Percentiles rank a stretch among this genome's conserved stretches.
These are phyloP conservation scores for Oldenlandia corymbosa DNA, from an alignment of 257 asterid species.

Conservation along the genomic window DNA sequence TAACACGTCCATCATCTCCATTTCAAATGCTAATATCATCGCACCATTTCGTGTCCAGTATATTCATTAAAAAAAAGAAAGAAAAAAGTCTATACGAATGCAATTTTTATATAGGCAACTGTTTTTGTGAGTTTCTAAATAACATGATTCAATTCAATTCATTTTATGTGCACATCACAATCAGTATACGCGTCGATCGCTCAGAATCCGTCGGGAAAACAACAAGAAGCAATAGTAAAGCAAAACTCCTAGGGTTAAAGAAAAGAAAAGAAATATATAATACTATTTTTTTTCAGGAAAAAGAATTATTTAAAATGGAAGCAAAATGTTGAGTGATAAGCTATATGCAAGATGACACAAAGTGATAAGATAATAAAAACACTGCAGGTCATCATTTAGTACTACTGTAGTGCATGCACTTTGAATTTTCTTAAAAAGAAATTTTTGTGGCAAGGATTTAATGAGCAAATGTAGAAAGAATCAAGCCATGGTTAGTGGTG, in stretches of 20 bases:
- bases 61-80: neutral
- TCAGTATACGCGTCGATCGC: neutral
- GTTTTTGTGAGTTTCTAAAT: neutral
- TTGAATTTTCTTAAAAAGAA: conserved; percentile 2
- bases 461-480: conserved; percentile 8
- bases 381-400: neutral
- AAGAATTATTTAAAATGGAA: too few species aligned
- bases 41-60: neutral
- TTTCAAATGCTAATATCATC: conserved; percentile 3
- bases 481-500: neutral
- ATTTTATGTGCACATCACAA: conserved; percentile 14
- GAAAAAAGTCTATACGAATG: neutral
- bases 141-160: neutral
- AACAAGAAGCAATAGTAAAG: neutral
- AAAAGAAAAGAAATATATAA: neutral
- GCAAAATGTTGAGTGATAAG: neutral
- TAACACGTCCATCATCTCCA: neutral
- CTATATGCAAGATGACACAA: conserved; percentile 9
- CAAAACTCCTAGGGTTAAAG: too few species aligned
- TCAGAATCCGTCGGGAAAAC: too few species aligned
- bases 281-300: too few species aligned
- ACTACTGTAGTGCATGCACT: neutral
- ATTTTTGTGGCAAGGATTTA: conserved; percentile 10
- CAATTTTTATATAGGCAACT: too few species aligned
- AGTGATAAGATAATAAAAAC: conserved; percentile 12